These are phyloP conservation scores for Phascolomyces articulosus DNA, from an alignment of 371 early-diverging fungal genomes.

Conservation along the genomic window DNA sequence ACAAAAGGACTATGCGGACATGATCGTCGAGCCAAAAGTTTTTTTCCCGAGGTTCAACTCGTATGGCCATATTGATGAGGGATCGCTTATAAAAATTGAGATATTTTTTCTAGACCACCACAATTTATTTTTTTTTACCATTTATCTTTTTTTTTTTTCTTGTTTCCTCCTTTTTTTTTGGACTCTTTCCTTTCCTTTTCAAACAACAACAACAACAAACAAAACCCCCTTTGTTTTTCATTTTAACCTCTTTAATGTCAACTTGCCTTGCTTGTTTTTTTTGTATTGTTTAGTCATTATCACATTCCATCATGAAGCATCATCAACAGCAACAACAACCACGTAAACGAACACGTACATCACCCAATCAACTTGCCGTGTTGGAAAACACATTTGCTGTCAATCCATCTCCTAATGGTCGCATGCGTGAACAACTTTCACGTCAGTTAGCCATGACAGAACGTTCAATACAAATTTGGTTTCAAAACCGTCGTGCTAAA, in stretches of 20 bases:
- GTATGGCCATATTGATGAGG: not conserved
- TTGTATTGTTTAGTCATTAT: no score
- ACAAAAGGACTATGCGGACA: constrained; percentile 8
- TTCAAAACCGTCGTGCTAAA: constrained; percentile 97
- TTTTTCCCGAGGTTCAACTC: constrained; percentile 1
- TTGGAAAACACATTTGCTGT: constrained; percentile 72
- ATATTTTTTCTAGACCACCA: not conserved
- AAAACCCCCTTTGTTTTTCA: not conserved
- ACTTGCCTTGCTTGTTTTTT: not conserved
- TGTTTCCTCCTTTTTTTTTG: no score
- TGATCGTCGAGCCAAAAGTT: not conserved
- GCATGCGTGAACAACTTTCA: constrained; percentile 83
- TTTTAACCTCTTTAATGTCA: constrained; percentile 1
- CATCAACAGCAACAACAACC: constrained; percentile 25
- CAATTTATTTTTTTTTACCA: not conserved
- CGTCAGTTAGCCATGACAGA: constrained; percentile 89
- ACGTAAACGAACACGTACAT: constrained; percentile 72
- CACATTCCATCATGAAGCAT: constrained; percentile 2
- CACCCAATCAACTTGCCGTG: constrained; percentile 70
- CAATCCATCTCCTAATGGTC: constrained; percentile 75
- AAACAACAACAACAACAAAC: not conserved
- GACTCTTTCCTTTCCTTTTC: not conserved
- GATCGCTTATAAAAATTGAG: constrained; percentile 4
- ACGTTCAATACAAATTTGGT: constrained; percentile 96
- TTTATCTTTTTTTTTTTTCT: not conserved